Evolutionary conservation across 148 eudicot species (phyloP).

Genomic region (Heliamphora exappendiculata): DNA sequence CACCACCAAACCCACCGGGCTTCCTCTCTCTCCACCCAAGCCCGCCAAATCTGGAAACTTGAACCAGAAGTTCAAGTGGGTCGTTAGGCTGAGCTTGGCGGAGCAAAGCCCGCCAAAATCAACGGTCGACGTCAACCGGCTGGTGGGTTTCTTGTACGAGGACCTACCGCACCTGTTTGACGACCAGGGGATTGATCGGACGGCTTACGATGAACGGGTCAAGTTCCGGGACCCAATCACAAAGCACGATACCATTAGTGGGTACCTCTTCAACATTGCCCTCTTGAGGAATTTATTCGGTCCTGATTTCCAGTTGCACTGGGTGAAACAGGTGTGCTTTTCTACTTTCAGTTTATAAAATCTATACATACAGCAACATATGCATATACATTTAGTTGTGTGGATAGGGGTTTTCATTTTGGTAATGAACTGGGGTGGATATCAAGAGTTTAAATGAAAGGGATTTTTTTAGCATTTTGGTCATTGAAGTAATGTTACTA

Average conservation of each 20-base stretch:
- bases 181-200: constrained; percentile 82
- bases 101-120: constrained; percentile 41
- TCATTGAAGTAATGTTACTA: too few species aligned
- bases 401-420: too few species aligned
- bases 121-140: constrained; percentile 31
- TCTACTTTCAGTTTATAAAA: too few species aligned
- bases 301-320: constrained; percentile 71
- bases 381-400: too few species aligned
- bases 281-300: constrained; percentile 60
- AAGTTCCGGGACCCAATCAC: constrained; percentile 90
- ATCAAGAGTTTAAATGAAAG: too few species aligned
- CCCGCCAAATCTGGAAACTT: constrained; percentile 10
- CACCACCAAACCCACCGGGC: constrained; percentile 12
- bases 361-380: too few species aligned
- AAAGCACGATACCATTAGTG: constrained; percentile 62
- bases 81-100: constrained; percentile 33
- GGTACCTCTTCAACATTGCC: constrained; percentile 75
- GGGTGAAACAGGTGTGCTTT: constrained; percentile 68
- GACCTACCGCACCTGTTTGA: constrained; percentile 90
- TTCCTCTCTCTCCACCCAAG: constrained; percentile 13
- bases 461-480: too few species aligned
- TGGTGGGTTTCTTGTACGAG: constrained; percentile 68
- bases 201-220: constrained; percentile 83
- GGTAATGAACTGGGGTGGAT: too few species aligned
- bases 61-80: constrained; percentile 20